Base-by-base conservation (phyloP, 2,329 filamentous ascomycete genomes). In the Zalaria obscura region DNA sequence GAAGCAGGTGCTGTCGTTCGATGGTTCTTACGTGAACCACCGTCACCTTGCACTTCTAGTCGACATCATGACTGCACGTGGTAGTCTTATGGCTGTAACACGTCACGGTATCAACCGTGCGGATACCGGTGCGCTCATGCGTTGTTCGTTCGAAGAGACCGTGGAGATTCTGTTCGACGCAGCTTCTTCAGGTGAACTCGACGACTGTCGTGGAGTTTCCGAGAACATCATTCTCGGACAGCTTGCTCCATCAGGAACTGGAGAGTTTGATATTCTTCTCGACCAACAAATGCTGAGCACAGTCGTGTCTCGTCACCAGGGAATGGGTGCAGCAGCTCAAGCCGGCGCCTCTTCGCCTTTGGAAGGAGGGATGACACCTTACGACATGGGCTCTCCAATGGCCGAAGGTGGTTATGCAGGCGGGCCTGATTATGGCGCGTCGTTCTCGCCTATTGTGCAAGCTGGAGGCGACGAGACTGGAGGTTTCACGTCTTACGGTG, bases 11-110 rank as follows among this genome's bases (percentile, higher is more conserved):
- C 67, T 99, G 67, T 88, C 91, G 26, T 98, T 98, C 59, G 91
- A 96, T 59, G 93, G 93, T 75, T 96, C 91, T 9, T 98, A 98
- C 61, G 91, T 98, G 73, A 98, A 98, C 62, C 87, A 96, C 66
- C 87, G 91, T 55, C 91, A 98, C 68, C 78, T 98, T 68, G 84
- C 88, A 38, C 76, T 98, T 31, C 73, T 98, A 40, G 87, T 93
- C 49, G 91, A 98, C 66, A 86, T 98, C 48, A 98, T 98, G 91
- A 95, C 88, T 27, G 87, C 93, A 55, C 78, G 91, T 55, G 91
- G 91, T 50, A 81, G 83, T 54, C 80, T 98, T 55, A 94, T 94
- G 62, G 89, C 91, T 9, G 89, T 98, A 48, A 98, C 91, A 42
- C 84, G 91, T 64, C 91, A 98, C 59, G 91, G 91, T 66, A 98